phyloP scores from a whole-genome alignment of 2,329 filamentous ascomycete species.

The Alternaria conjuncta region DNA sequence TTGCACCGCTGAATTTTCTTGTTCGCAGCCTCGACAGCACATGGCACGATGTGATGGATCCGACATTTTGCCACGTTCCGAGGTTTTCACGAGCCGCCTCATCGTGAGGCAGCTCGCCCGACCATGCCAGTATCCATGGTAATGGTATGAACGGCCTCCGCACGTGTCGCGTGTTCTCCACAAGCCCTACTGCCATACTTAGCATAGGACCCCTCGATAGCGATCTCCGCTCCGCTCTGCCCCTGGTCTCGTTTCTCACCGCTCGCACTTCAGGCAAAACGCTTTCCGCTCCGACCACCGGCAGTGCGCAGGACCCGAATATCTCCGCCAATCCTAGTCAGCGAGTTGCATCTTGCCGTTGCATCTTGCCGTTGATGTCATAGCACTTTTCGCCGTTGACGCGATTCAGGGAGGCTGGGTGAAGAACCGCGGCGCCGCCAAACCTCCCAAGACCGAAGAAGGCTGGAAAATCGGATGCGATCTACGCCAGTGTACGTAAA shows the following conservation, averaged over 20 bases:
- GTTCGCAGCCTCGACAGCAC: conserved; percentile 1
- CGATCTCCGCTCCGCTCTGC: conserved; percentile 34
- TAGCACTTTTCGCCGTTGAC: conserved; percentile 14
- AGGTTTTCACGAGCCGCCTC: neutral
- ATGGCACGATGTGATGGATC: neutral
- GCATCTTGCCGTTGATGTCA: conserved; percentile 23
- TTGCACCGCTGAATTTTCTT: neutral
- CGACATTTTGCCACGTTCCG: neutral
- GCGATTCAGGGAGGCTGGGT: conserved; percentile 13
- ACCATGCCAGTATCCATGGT: neutral
- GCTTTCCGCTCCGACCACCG: conserved; percentile 30
- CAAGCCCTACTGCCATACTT: conserved; percentile 11
- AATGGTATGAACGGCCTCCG: conserved; percentile 11
- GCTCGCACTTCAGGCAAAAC: conserved; percentile 33
- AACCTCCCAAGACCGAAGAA: conserved; percentile 14
- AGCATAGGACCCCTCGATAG: conserved; percentile 13
- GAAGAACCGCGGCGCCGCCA: conserved; percentile 19
- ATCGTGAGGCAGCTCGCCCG: neutral
- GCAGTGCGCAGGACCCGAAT: conserved; percentile 15
- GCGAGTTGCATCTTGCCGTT: conserved; percentile 4
- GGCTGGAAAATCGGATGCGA: conserved; percentile 18
- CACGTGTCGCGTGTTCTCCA: conserved; percentile 26
- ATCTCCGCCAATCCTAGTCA: conserved; percentile 28
- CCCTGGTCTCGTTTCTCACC: conserved; percentile 23
- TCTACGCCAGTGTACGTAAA: conserved; percentile 31